These are phyloP conservation scores for Globisporangium spinosum DNA, from an alignment of 352 stramenopile species.

Conservation along the genomic window DNA sequence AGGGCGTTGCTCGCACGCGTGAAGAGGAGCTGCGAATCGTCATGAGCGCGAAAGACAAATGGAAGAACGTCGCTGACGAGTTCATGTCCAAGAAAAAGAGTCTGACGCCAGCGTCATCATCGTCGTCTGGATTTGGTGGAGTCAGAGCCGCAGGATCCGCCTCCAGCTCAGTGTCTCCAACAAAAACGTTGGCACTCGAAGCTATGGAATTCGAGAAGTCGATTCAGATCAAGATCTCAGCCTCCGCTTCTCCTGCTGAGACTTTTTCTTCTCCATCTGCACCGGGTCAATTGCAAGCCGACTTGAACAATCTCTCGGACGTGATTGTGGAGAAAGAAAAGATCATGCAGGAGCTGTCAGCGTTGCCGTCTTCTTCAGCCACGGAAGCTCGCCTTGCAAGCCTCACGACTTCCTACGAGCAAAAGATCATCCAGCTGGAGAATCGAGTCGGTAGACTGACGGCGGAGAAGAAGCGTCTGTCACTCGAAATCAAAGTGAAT, in stretches of 20 bases:
- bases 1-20: constrained; percentile 24
- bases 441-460: constrained; percentile 22
- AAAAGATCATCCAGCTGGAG: constrained; percentile 39
- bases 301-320: constrained; percentile 33
- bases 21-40: constrained; percentile 45
- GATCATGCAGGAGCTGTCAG: constrained; percentile 27
- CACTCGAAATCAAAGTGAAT: constrained; percentile 18
- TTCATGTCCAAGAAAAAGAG: constrained; percentile 28
- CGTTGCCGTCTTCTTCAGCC: constrained; percentile 10
- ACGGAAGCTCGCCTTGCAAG: constrained; percentile 28
- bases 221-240: constrained; percentile 14
- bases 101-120: not conserved
- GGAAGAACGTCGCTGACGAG: constrained; percentile 56
- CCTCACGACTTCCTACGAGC: constrained; percentile 35
- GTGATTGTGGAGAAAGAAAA: constrained; percentile 53
- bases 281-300: constrained; percentile 15
- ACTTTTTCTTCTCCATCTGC: not conserved
- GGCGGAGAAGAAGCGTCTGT: constrained; percentile 30
- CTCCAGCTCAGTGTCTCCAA: constrained; percentile 7
- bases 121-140: constrained; percentile 4
- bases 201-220: constrained; percentile 35
- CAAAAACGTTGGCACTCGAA: constrained; percentile 27
- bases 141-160: not conserved
- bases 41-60: constrained; percentile 58
- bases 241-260: not conserved